These are phyloP conservation scores for Colletotrichum noveboracense DNA, from an alignment of 2,329 filamentous ascomycete species.

Conservation along the genomic window DNA sequence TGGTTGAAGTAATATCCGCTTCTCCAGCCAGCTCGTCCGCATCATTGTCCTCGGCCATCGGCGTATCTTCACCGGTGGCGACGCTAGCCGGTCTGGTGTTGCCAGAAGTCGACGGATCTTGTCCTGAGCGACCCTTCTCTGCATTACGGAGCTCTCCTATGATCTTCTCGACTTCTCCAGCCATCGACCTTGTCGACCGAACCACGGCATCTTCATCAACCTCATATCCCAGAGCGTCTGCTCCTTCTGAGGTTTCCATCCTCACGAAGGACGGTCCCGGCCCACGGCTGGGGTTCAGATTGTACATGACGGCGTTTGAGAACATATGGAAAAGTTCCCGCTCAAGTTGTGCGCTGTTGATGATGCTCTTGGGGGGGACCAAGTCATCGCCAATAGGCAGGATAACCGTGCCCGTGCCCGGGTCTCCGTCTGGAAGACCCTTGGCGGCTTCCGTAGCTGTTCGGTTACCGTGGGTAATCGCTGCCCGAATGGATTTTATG, in stretches of 20 bases:
- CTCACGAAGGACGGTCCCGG: constrained; percentile 67
- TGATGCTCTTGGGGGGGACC: constrained; percentile 84
- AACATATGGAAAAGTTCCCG: constrained; percentile 97
- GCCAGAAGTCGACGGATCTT: constrained; percentile 32
- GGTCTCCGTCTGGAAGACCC: constrained; percentile 64
- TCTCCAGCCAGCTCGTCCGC: constrained; percentile 51
- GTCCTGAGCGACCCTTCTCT: constrained; percentile 60
- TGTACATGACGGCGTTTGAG: constrained; percentile 98
- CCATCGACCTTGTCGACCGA: constrained; percentile 88
- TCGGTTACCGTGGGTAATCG: constrained; percentile 75
- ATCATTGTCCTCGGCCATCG: constrained; percentile 47
- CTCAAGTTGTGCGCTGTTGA: constrained; percentile 92
- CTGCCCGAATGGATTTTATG: constrained; percentile 77
- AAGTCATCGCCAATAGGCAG: constrained; percentile 77
- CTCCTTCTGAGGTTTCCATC: constrained; percentile 37
- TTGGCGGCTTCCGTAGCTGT: constrained; percentile 66
- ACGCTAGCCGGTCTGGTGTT: constrained; percentile 39
- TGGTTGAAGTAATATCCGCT: constrained; percentile 34
- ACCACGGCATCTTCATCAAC: constrained; percentile 86
- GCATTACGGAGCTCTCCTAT: constrained; percentile 78
- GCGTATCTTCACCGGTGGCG: constrained; percentile 46
- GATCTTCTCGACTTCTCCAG: constrained; percentile 81
- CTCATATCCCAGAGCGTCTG: constrained; percentile 63
- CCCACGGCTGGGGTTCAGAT: constrained; percentile 78
- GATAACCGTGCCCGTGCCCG: constrained; percentile 61